Conservation (phyloP, 169 alveolate species). For the Plasmodium malariae region DNA sequence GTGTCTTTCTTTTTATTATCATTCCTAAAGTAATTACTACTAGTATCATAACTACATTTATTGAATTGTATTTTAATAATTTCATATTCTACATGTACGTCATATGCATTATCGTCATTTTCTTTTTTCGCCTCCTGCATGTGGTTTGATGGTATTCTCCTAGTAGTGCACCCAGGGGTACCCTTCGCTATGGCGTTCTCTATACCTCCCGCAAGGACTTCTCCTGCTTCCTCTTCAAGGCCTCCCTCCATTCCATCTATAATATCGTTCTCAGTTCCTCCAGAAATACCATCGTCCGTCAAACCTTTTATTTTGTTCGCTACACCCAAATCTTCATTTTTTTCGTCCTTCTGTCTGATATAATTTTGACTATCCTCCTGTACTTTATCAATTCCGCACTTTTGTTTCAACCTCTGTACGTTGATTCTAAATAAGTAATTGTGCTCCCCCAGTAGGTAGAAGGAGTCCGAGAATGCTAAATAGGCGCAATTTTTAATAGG, state of each 20-base stretch:
- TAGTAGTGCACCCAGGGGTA: too few species aligned
- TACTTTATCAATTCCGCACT: too few species aligned
- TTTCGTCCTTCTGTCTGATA: neutral
- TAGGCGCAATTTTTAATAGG: slow-evolving; percentile 16
- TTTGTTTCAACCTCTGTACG: neutral
- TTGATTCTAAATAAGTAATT: slow-evolving; percentile 22
- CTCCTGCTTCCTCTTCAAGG: neutral
- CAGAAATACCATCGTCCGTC: neutral
- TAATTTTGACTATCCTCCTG: neutral
- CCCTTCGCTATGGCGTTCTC: neutral
- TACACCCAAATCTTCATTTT: neutral
- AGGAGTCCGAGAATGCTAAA: slow-evolving; percentile 2
- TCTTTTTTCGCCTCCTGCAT: neutral
- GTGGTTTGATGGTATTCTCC: too few species aligned
- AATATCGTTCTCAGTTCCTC: neutral
- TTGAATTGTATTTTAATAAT: neutral
- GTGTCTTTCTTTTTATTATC: neutral
- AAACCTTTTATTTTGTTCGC: neutral
- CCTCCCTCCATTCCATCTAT: neutral
- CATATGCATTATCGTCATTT: slow-evolving; percentile 1
- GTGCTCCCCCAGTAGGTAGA: slow-evolving; percentile 16
- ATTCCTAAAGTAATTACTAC: neutral
- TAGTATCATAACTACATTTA: neutral
- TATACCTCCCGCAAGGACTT: neutral
- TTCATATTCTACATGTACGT: slow-evolving; percentile 3